Evolutionary conservation across 116 monocot genomes (phyloP).

Genomic region (Trichopus zeylanicus): DNA sequence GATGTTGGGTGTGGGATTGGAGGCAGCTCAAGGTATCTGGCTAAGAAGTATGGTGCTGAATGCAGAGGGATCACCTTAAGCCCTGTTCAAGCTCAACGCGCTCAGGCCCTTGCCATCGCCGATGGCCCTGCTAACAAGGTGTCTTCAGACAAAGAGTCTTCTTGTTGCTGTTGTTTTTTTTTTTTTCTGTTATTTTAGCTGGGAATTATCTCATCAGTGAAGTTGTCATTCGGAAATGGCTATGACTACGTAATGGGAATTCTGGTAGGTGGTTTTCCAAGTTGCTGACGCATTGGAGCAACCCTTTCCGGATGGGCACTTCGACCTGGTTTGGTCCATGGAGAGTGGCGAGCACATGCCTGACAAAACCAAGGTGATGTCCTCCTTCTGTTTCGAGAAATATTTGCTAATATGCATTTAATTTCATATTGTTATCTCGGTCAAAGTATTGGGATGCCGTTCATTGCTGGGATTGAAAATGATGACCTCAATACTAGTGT

Average conservation of each 20-base stretch:
- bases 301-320: constrained; percentile 65
- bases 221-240: too few species aligned
- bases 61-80: constrained; percentile 60
- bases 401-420: not conserved
- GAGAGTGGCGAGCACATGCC: constrained; percentile 81
- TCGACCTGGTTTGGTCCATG: constrained; percentile 78
- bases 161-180: not conserved
- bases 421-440: not conserved
- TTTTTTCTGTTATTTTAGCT: not conserved
- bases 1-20: constrained; percentile 83
- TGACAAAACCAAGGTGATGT: constrained; percentile 46
- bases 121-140: constrained; percentile 47
- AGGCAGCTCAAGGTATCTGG: constrained; percentile 60
- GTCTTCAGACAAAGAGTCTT: too few species aligned
- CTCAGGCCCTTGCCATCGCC: constrained; percentile 32
- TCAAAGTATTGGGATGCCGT: too few species aligned
- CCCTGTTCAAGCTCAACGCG: constrained; percentile 56
- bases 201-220: too few species aligned
- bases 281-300: constrained; percentile 76
- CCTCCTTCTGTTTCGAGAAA: not conserved
- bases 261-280: constrained; percentile 47
- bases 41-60: constrained; percentile 55
- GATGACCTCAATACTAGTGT: too few species aligned
- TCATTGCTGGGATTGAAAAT: too few species aligned
- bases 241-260: too few species aligned